Percentiles rank a stretch among this genome's conserved stretches.
Evolutionary conservation across 208 protist genomes (phyloP).

Genomic region (Wallacemonas sp.): DNA sequence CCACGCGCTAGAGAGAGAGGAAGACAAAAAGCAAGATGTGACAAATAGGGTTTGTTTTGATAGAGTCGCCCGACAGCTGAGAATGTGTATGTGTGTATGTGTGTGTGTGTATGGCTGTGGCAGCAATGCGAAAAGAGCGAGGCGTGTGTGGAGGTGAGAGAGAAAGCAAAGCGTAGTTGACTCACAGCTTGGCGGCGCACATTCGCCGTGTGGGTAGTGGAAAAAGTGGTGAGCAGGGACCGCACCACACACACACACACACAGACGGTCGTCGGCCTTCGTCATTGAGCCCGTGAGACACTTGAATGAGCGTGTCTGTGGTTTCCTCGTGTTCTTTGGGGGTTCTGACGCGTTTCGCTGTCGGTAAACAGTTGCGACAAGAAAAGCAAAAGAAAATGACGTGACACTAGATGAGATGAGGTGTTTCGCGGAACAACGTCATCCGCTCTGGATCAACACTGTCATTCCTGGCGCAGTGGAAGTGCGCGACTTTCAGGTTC

Average conservation of each 20-base stretch:
- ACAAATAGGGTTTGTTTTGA: background rate
- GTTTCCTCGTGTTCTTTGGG: background rate
- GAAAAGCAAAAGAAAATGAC: background rate
- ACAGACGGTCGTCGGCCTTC: too few species aligned
- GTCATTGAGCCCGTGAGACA: too few species aligned
- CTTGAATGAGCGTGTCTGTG: too few species aligned
- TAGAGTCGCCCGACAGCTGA: too few species aligned
- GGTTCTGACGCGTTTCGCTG: background rate
- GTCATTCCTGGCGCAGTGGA: slow-evolving; percentile 37
- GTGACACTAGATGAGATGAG: background rate
- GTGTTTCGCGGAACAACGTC: slow-evolving; percentile 13
- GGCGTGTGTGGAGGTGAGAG: too few species aligned
- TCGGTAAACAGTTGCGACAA: background rate
- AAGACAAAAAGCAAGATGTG: slow-evolving; percentile 10
- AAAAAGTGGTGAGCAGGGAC: too few species aligned
- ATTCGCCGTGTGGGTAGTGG: too few species aligned
- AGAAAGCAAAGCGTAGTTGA: too few species aligned
- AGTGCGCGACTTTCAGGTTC: slow-evolving; percentile 55
- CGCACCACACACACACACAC: too few species aligned
- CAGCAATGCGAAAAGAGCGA: background rate
- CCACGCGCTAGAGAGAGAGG: too few species aligned
- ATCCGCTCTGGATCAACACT: slow-evolving; percentile 54
- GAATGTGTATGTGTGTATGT: slow-evolving; percentile 3
- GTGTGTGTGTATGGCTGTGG: background rate
- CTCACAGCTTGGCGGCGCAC: too few species aligned